Percentiles rank a stretch among this genome's conserved stretches.
Conservation (phyloP, 2,329 filamentous ascomycete species). For the Curvularia lunata region DNA sequence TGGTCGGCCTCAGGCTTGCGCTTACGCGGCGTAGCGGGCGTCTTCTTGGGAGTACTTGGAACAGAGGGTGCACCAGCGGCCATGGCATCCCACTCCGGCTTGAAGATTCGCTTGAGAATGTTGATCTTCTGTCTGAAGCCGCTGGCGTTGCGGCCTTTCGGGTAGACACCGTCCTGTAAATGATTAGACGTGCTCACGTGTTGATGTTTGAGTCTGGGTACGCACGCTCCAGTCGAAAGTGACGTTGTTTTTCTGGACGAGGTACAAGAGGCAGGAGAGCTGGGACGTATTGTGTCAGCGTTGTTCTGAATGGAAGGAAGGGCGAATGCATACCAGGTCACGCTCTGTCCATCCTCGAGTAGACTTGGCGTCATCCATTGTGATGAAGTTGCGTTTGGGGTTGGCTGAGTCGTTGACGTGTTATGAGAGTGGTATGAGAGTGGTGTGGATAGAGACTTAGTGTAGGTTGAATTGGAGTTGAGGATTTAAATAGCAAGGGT, state of each 20-base stretch:
- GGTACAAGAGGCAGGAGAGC: constrained; percentile 23
- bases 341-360: constrained; percentile 4
- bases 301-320: background rate
- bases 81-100: constrained; percentile 23
- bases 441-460: background rate
- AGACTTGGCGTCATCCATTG: background rate
- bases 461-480: background rate
- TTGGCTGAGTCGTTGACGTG: background rate
- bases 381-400: background rate
- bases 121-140: constrained; percentile 32
- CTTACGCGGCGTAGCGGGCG: constrained; percentile 24
- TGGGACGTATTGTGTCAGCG: constrained; percentile 17
- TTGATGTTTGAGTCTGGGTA: background rate
- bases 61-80: constrained; percentile 16
- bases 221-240: constrained; percentile 27
- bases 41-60: constrained; percentile 3
- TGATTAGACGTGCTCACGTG: background rate
- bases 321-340: background rate
- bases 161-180: constrained; percentile 27
- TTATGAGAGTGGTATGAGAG: background rate
- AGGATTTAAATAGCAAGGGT: background rate
- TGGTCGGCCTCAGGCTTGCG: constrained; percentile 23
- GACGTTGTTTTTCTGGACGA: constrained; percentile 8
- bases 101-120: constrained; percentile 19
- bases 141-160: constrained; percentile 25